Evolutionary conservation across 495 filamentous ascomycete genomes (phyloP), one percentile per base, ranked within the genome.

Genomic region (Penicillium atrosanguineum): DNA sequence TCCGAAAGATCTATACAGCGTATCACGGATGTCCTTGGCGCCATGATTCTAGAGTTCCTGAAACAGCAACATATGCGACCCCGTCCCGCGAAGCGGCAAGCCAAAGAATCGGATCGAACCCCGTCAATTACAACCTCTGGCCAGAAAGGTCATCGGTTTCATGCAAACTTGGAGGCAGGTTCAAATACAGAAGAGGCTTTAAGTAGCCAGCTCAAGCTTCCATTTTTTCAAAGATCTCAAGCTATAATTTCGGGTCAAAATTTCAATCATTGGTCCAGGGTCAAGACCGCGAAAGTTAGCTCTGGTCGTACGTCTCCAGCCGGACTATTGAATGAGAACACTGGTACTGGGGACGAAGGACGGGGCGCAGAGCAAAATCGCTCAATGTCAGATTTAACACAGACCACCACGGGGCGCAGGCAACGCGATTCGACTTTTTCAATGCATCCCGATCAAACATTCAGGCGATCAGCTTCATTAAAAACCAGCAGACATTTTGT

Each of bases 41-140:
- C 80, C 2, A 83, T 89, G 67, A 71, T 84, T 15, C 74, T 77
- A 48, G 80, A 86, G 55, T 92, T 92, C 53, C 60, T 94, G 18
- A 83, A 78, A 55, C 83, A 86, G 46, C 75, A 90, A 53, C 75
- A 84, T 52, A 80, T 89, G 65, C 76, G 77, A 8, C 84, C 87
- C 18, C 73, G 67, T 39, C 41, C 44, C 7, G 39, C 40, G 15
- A 65, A 59, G 44, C 63, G 60, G 34, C 65, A 55, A 45, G 31
- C 44, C 14, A 54, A 48, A 1, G 28, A 7, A 9, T 29, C 46
- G 6, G 46, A 43, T 21, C 50, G 49, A 40, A 39, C 7, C 6
- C 46, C 50, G 39, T 44, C 44, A n/a, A 29, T 7, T 19, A 43
- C 5, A 9, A 19, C 8, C n/a, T 6, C 9, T 45, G 39, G 26